Evolutionary conservation across 1,284 basidiomycete species (phyloP), one percentile per base, ranked within the genome.

Genomic region (Sporisorium iseilematis-ciliati): DNA sequence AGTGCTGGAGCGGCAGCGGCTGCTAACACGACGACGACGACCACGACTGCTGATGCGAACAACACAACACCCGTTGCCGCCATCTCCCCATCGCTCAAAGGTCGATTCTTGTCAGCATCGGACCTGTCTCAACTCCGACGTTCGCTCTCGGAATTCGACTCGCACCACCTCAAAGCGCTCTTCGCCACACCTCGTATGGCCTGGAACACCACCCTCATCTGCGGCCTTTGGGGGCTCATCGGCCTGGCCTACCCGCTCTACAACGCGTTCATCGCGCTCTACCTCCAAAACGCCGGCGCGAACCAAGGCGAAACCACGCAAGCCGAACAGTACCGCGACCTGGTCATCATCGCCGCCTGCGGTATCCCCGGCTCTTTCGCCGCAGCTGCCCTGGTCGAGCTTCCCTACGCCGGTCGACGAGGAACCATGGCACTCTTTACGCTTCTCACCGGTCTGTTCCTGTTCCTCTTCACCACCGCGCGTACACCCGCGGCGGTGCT

Each of bases 201-300:
- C 0, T 90, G 86, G 78, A 91, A 90, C 49, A 91, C 91, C 1
- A 87, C 82, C 41, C 78, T 92, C 45, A 82, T 91, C 67, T 88
- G 91, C 46, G 70, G 88, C 31, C 76, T 91, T 10, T 92, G 91
- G 88, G 90, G 88, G 2, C 86, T 92, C 42, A 92, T 92, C 65
- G 91, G 91, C 4, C 88, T 92, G 12, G 91, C 91, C 2, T 92
- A 91, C 82, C 90, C 91, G 35, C 83, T 92, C 87, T 92, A 88
- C 85, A 90, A 91, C 84, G 89, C 88, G 50, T 92, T 91, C 77
- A 87, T 91, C 40, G 75, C 89, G 1, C 90, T 89, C 64, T 89
- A 90, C 80, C 87, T 91, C 42, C 86, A 87, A 21, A 89, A 86
- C 21, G 87, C 87, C 45, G 85, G 87, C 57, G 70, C 87, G 4